Base-by-base conservation (phyloP, 768 basidiomycete genomes). In the Hericium alpestre region DNA sequence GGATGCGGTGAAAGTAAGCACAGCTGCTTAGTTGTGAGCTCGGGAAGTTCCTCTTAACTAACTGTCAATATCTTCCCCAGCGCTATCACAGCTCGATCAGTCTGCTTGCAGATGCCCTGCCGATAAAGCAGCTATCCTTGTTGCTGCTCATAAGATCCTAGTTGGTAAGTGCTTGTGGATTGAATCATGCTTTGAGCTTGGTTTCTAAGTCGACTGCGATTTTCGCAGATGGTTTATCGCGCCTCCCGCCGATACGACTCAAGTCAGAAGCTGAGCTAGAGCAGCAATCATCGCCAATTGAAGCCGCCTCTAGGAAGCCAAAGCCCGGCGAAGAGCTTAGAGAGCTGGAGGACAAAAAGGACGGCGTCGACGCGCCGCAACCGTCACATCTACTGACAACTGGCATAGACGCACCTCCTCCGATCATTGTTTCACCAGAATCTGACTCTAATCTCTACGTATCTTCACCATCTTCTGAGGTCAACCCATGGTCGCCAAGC, bases 71-170 rank as follows among this genome's bases (percentile, higher is more conserved):
- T 38, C 46, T 38, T 54, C n/a, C 40, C 13, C 59, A 86, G 83
- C 79, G 6, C 68, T 87, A 22, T 74, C 76, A 39, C 74, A 75
- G 40, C 71, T 87, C 10, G 76, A 82, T 49, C 65, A 73, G 6
- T 58, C 70, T 0, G 58, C 62, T 7, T 74, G 76, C 54, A 72
- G 80, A 39, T 79, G 82, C 7, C 93, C 96, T 0, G 78, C 75
- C 1, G 86, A 88, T 57, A 97, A 98, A 67, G 82, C 87, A 2
- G 79, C 81, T 2, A 73, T 92, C 9, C 74, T 99, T 18, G 88
- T 99, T 16, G 76, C 79, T 6, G 87, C 88, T 0, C 94, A 98
- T 67, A 89, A 89, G 64, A 73, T 87, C 18, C 78, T 96, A 18
- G 93, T 94, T 58, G 90, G 91, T 92, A 59, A 64, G 84, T 67